Evolutionary conservation across 208 protist species (phyloP), one percentile per base, ranked within the genome.

Genomic region (Crithidia acanthocephali): DNA sequence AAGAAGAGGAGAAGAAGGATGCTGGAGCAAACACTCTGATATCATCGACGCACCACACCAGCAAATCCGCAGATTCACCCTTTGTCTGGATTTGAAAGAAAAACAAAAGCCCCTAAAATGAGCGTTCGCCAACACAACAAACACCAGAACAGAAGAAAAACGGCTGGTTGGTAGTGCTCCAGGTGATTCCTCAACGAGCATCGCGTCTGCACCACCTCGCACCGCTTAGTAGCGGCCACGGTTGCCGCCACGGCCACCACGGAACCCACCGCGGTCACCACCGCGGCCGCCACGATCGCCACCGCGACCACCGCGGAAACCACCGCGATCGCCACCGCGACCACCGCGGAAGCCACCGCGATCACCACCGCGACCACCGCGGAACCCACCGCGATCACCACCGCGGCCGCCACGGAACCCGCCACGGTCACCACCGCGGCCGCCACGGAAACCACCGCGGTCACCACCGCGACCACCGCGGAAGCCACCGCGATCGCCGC

Each of bases 311-410:
- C 83, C 83, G 52, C 72, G 66, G 64, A 65, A 65, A 15, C 74
- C 77, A 59, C 77, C 76, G 18, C 55, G 55, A 33, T 45, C 55
- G 45, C 55, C 55, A 18, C 55, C 55, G 22, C 71, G 61, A n/a
- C 80, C 77, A 23, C 88, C 88, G 65, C 85, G 83, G 82, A 88
- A 88, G 27, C 85, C 83, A 62, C 88, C 86, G 48, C 86, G 86
- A 42, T 73, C 73, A 30, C 89, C 89, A 28, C 86, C 72, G 45
- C 73, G 72, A 59, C 75, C 77, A 42, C 85, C 85, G 66, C 84
- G 76, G 80, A 79, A 77, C 2, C 81, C 85, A 51, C 86, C 85
- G 58, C 88, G 84, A 57, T 85, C 77, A 70, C 87, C 87, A 40
- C 87, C 85, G 51, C 85, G 85, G 8, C 84, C 86, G 65, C 86